Conservation (phyloP, 2,329 filamentous ascomycete species). For the Erysiphe pulchra region DNA sequence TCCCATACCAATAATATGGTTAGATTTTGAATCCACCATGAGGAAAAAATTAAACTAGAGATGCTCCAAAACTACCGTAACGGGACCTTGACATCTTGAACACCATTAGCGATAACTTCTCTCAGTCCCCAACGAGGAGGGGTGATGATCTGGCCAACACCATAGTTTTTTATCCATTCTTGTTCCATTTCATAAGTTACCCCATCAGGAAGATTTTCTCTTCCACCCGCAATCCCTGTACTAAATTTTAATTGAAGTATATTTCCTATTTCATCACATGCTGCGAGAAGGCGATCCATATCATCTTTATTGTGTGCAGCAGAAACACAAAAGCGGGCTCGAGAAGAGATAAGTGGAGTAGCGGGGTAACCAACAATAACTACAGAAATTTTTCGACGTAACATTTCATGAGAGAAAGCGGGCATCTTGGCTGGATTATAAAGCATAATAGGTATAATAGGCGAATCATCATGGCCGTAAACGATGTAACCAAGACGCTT, state of each 20-base stretch:
- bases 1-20: not conserved
- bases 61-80: conserved; percentile 20
- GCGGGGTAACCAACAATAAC: conserved; percentile 95
- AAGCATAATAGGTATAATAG: conserved; percentile 79
- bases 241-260: conserved; percentile 89
- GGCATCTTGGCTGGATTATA: conserved; percentile 99
- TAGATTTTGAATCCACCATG: too few species aligned
- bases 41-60: not conserved
- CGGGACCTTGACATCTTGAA: conserved; percentile 39
- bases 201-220: conserved; percentile 47
- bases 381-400: conserved; percentile 88
- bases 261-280: conserved; percentile 82
- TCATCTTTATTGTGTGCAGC: conserved; percentile 97
- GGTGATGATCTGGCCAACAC: conserved; percentile 21
- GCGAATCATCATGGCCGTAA: conserved; percentile 91
- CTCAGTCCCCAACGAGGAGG: conserved; percentile 44
- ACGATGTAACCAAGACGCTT: conserved; percentile 94
- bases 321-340: conserved; percentile 86
- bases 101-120: conserved; percentile 44
- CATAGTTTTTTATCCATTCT: conserved; percentile 34
- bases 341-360: conserved; percentile 81
- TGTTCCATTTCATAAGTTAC: conserved; percentile 46
- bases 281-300: conserved; percentile 64
- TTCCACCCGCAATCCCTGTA: conserved; percentile 78
- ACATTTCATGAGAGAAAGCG: conserved; percentile 95